phyloP scores from a whole-genome alignment of 2,329 filamentous ascomycete genomes.

The Colletotrichum magnum region DNA sequence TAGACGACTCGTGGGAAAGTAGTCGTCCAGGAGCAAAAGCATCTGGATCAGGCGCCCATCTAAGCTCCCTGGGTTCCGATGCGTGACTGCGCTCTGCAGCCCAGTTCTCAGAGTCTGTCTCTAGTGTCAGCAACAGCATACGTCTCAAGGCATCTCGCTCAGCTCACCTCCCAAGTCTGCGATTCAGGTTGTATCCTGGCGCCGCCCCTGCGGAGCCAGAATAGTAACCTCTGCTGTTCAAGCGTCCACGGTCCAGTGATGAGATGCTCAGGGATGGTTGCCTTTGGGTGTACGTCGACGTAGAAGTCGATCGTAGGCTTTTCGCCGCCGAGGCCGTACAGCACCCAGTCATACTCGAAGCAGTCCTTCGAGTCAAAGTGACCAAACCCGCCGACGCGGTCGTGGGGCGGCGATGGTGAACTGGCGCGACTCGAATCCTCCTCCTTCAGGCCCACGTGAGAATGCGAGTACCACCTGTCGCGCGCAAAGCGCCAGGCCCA shows the following conservation, averaged over 20 bases:
- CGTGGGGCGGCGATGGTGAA: slow-evolving; percentile 36
- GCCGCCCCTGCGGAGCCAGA: slow-evolving; percentile 61
- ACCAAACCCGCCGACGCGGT: slow-evolving; percentile 44
- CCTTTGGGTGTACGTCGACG: slow-evolving; percentile 55
- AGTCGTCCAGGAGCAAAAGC: slow-evolving; percentile 32
- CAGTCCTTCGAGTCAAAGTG: slow-evolving; percentile 52
- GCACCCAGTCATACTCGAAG: slow-evolving; percentile 55
- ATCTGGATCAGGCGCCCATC: slow-evolving; percentile 34
- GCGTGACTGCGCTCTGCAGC: slow-evolving; percentile 34
- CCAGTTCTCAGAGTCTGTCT: slow-evolving; percentile 28
- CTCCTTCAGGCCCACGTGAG: slow-evolving; percentile 22
- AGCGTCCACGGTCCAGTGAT: slow-evolving; percentile 59
- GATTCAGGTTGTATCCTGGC: slow-evolving; percentile 47
- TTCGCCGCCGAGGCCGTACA: slow-evolving; percentile 23
- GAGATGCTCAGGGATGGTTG: slow-evolving; percentile 57
- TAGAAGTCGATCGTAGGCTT: slow-evolving; percentile 36
- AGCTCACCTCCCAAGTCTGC: slow-evolving; percentile 56
- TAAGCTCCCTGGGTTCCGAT: slow-evolving; percentile 28
- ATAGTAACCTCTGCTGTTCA: slow-evolving; percentile 56
- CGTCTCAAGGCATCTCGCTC: neutral
- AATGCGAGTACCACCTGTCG: slow-evolving; percentile 52
- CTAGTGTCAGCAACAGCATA: neutral
- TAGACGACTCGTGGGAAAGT: slow-evolving; percentile 15
- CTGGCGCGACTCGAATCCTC: slow-evolving; percentile 40
- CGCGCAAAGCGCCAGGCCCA: slow-evolving; percentile 59